A percentile compares a stretch with the other conserved stretches of the same genome.
These are phyloP conservation scores for Russula olivacea DNA, from an alignment of 768 basidiomycete genomes.

Conservation along the genomic window DNA sequence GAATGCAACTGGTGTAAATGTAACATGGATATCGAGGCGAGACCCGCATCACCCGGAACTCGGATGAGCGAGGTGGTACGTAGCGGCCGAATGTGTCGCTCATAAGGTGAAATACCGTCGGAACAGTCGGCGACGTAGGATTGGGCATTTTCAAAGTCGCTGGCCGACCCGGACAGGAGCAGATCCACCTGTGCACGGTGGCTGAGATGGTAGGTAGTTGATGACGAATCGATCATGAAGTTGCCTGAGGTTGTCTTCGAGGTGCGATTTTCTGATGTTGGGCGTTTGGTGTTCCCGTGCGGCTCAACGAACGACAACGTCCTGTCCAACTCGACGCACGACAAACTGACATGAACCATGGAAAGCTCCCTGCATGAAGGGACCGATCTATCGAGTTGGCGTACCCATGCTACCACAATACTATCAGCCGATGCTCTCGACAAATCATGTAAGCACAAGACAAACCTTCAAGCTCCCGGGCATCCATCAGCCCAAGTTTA, in stretches of 20 bases:
- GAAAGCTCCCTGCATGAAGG: slow-evolving; percentile 39
- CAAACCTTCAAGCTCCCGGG: slow-evolving; percentile 62
- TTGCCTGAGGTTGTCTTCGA: slow-evolving; percentile 32
- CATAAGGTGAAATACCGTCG: slow-evolving; percentile 35
- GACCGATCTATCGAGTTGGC: slow-evolving; percentile 41
- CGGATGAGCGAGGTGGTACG: slow-evolving; percentile 55
- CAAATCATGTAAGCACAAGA: slow-evolving; percentile 26
- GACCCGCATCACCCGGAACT: slow-evolving; percentile 43
- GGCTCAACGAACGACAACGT: slow-evolving; percentile 53
- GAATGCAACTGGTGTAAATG: slow-evolving; percentile 58
- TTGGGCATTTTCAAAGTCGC: slow-evolving; percentile 28
- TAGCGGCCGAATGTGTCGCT: slow-evolving; percentile 39
- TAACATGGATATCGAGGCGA: slow-evolving; percentile 44
- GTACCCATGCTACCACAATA: slow-evolving; percentile 57
- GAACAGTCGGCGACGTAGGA: slow-evolving; percentile 35
- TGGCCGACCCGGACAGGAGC: slow-evolving; percentile 6
- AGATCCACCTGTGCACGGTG: slow-evolving; percentile 9
- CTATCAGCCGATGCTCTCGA: not conserved
- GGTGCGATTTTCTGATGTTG: slow-evolving; percentile 30
- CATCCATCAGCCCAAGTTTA: slow-evolving; percentile 56
- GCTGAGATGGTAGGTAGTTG: slow-evolving; percentile 19
- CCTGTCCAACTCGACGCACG: slow-evolving; percentile 53
- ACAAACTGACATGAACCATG: slow-evolving; percentile 53
- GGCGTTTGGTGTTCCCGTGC: slow-evolving; percentile 24
- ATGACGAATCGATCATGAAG: slow-evolving; percentile 41